Conservation (phyloP, 352 stramenopile genomes). For the Saprolegnia diclina region DNA sequence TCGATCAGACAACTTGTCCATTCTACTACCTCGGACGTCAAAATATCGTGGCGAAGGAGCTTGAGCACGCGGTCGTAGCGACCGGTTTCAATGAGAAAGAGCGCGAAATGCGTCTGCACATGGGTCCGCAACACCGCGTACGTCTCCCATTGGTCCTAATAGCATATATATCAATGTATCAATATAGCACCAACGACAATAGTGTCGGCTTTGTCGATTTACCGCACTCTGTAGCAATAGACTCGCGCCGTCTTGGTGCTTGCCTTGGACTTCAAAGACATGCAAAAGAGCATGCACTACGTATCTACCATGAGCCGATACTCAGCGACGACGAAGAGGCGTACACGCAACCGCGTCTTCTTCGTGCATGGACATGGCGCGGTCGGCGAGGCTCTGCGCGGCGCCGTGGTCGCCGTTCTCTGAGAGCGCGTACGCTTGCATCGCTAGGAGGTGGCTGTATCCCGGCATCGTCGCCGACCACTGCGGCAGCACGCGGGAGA, state of each 20-base stretch:
- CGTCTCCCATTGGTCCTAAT: conserved; percentile 64
- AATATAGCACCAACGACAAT: no score
- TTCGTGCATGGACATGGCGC: conserved; percentile 76
- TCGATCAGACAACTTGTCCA: background rate
- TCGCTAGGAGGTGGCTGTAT: conserved; percentile 70
- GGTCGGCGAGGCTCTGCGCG: conserved; percentile 61
- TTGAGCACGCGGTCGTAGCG: conserved; percentile 78
- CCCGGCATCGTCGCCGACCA: conserved; percentile 73
- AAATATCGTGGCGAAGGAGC: conserved; percentile 71
- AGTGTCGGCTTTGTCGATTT: no score
- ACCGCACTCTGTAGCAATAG: conserved; percentile 75
- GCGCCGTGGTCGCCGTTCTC: conserved; percentile 55
- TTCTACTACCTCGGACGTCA: conserved; percentile 25
- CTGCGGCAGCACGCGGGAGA: conserved; percentile 62
- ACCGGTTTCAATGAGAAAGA: conserved; percentile 74
- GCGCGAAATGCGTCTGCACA: conserved; percentile 75
- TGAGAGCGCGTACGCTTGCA: conserved; percentile 82
- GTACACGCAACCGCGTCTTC: conserved; percentile 81
- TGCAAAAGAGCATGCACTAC: conserved; percentile 78
- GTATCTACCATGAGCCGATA: background rate
- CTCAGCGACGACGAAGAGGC: conserved; percentile 29
- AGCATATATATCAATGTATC: background rate
- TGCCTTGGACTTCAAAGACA: conserved; percentile 64
- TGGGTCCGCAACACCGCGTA: conserved; percentile 61
- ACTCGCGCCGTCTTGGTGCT: conserved; percentile 79